Conservation (phyloP, 1,284 basidiomycete genomes). For the Pseudozyma pruni region DNA sequence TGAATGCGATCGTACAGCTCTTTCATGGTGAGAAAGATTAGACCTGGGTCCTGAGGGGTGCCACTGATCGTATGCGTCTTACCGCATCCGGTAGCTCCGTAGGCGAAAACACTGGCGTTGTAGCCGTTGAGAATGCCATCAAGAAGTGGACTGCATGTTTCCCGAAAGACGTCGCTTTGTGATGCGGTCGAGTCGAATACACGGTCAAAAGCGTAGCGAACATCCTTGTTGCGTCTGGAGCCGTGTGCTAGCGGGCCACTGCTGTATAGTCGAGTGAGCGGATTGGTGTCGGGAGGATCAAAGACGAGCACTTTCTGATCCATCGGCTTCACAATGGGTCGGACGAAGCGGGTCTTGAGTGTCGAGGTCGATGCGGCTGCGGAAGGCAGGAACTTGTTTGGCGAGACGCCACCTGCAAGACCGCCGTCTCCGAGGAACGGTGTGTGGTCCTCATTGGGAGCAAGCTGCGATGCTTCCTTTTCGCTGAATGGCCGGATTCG, state of each 20-base stretch:
- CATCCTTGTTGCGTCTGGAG: constrained; percentile 50
- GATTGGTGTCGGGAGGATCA: constrained; percentile 63
- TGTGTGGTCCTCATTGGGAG: constrained; percentile 53
- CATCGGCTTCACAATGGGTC: constrained; percentile 63
- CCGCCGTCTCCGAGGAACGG: constrained; percentile 68
- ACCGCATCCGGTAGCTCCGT: constrained; percentile 67
- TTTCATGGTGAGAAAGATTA: constrained; percentile 68
- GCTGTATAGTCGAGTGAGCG: constrained; percentile 50
- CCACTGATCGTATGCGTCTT: constrained; percentile 68
- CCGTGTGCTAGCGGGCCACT: constrained; percentile 34
- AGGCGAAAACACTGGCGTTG: constrained; percentile 67
- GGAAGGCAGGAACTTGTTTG: constrained; percentile 40
- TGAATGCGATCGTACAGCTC: constrained; percentile 65
- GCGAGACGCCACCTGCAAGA: constrained; percentile 54
- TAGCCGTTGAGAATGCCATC: constrained; percentile 64
- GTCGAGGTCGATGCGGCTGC: constrained; percentile 16
- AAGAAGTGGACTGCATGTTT: constrained; percentile 63
- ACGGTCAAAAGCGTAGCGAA: constrained; percentile 66
- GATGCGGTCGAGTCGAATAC: constrained; percentile 60
- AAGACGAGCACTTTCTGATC: constrained; percentile 67
- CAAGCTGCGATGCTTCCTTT: constrained; percentile 58
- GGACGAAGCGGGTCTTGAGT: constrained; percentile 54
- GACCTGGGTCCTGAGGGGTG: constrained; percentile 61
- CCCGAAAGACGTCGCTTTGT: constrained; percentile 62
- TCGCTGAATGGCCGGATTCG: constrained; percentile 66